These are phyloP conservation scores for Acanthamoeba lenticulata DNA, from an alignment of 208 protist genomes.

Conservation along the genomic window DNA sequence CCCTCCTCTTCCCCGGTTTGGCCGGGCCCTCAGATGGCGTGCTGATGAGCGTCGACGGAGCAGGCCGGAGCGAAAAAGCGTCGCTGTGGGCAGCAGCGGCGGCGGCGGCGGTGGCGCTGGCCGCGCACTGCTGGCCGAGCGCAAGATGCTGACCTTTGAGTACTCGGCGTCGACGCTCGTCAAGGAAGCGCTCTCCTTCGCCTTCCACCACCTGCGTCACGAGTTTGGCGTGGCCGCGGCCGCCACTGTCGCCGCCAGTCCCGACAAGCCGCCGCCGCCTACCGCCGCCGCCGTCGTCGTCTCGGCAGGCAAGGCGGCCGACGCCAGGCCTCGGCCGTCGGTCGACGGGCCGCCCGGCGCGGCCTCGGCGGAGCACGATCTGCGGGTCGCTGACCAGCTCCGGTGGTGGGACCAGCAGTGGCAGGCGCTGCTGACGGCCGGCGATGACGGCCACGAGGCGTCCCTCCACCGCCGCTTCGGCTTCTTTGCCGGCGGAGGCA, in stretches of 20 bases:
- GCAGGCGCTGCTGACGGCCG: not conserved
- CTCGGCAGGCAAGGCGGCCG: not conserved
- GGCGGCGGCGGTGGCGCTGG: too few relatives aligned
- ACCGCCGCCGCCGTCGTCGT: too few relatives aligned
- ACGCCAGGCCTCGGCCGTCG: not conserved
- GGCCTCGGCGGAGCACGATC: not conserved
- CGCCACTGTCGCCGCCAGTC: too few relatives aligned
- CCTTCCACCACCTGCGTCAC: not conserved
- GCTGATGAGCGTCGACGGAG: not conserved
- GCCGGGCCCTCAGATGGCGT: not conserved
- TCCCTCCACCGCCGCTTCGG: not conserved
- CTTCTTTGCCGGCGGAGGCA: not conserved
- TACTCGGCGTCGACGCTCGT: conserved; percentile 28
- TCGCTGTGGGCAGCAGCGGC: too few relatives aligned
- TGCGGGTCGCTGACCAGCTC: not conserved
- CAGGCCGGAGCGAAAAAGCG: too few relatives aligned
- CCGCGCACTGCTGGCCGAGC: not conserved
- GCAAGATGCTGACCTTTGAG: not conserved
- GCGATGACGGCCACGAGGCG: not conserved
- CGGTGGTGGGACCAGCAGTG: conserved; percentile 44
- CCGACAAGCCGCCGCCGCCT: too few relatives aligned
- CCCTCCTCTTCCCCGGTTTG: not conserved
- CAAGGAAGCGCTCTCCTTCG: conserved; percentile 40
- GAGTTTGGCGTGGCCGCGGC: not conserved
- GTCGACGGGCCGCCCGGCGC: too few relatives aligned